phyloP scores from a whole-genome alignment of 1,284 basidiomycete species.

The Ceratobasidium sp. region DNA sequence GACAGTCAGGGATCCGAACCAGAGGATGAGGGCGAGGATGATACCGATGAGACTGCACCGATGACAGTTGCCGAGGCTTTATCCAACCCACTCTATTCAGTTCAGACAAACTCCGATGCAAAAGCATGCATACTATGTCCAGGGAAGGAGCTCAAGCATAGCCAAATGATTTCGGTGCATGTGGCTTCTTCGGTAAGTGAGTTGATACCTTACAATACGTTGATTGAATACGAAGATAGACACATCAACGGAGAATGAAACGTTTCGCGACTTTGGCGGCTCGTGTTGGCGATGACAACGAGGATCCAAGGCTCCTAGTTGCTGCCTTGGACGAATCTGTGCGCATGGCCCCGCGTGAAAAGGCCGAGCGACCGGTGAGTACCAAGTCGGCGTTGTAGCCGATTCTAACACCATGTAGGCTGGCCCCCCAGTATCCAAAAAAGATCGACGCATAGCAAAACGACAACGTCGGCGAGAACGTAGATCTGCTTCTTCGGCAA shows the following conservation, averaged over 20 bases:
- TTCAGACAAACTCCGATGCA: constrained; percentile 62
- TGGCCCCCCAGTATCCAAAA: constrained; percentile 21
- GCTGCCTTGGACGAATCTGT: constrained; percentile 41
- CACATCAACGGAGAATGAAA: constrained; percentile 70
- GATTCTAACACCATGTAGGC: background rate
- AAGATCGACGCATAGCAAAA: constrained; percentile 26
- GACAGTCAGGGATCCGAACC: constrained; percentile 54
- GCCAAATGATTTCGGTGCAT: constrained; percentile 73
- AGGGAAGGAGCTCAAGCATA: constrained; percentile 77
- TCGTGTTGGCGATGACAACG: constrained; percentile 27
- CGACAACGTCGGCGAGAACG: constrained; percentile 41
- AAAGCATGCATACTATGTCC: constrained; percentile 80
- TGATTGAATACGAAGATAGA: constrained; percentile 59
- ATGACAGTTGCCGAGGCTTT: constrained; percentile 74
- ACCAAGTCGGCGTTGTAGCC: background rate
- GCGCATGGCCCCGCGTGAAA: constrained; percentile 10
- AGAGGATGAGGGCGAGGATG: constrained; percentile 56
- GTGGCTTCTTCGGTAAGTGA: constrained; percentile 74
- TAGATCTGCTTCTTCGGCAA: background rate
- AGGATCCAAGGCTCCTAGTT: constrained; percentile 32
- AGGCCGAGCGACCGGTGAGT: background rate
- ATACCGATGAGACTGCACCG: constrained; percentile 56
- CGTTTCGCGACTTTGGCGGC: constrained; percentile 58
- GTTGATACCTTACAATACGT: constrained; percentile 38
- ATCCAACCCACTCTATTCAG: constrained; percentile 72